These are phyloP conservation scores for Millerago galiae DNA, from an alignment of 805 yeast species.

Conservation along the genomic window DNA sequence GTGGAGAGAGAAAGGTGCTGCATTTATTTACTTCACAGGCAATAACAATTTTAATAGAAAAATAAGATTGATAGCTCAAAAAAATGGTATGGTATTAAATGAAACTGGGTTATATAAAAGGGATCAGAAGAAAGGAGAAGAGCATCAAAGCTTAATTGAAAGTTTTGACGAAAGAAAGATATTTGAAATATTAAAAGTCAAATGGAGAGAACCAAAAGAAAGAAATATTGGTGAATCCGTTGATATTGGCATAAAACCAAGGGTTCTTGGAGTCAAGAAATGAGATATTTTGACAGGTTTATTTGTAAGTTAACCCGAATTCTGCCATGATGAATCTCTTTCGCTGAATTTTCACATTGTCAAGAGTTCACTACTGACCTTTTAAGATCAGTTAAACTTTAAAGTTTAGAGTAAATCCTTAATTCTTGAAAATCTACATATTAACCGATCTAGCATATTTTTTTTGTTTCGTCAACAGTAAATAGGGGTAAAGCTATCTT, in stretches of 20 bases:
- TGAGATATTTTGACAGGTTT: too few relatives aligned
- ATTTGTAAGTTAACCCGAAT: too few relatives aligned
- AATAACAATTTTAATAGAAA: conserved; percentile 44
- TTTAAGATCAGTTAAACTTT: too few relatives aligned
- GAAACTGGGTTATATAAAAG: conserved; percentile 36
- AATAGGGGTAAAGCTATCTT: too few relatives aligned
- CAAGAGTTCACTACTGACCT: too few relatives aligned
- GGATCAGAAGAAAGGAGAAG: conserved; percentile 7
- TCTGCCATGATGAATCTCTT: too few relatives aligned
- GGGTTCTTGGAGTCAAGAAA: background rate
- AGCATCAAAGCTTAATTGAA: conserved; percentile 29
- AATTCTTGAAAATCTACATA: too few relatives aligned
- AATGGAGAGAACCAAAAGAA: conserved; percentile 24
- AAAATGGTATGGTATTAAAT: conserved; percentile 32
- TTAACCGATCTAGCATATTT: too few relatives aligned
- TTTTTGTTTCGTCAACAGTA: too few relatives aligned
- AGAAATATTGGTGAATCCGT: conserved; percentile 21
- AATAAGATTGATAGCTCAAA: conserved; percentile 36
- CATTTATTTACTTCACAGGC: conserved; percentile 49
- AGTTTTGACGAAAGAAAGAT: conserved; percentile 38
- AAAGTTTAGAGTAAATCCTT: too few relatives aligned
- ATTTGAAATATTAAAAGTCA: conserved; percentile 36
- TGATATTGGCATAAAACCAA: background rate
- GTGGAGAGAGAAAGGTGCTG: conserved; percentile 39
- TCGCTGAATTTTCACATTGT: too few relatives aligned